A percentile compares a stretch with the other conserved stretches of the same genome.
phyloP scores from a whole-genome alignment of 1,284 basidiomycete genomes.

The Trichosporon ovoides region DNA sequence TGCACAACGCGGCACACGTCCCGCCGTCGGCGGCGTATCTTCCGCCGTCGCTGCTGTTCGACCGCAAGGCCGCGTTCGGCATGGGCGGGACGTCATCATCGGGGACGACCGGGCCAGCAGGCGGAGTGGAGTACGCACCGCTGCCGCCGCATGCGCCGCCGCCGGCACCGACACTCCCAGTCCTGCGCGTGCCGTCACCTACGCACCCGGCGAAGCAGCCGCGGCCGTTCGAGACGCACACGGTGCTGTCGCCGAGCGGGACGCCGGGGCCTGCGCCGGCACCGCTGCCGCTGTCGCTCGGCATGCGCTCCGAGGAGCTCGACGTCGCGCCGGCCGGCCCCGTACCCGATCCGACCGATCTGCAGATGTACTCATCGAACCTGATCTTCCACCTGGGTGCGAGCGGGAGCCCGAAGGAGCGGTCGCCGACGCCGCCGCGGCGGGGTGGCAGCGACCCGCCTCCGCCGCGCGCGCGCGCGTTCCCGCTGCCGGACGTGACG shows the following conservation, averaged over 20 bases:
- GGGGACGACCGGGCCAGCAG: too few relatives aligned
- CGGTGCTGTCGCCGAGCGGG: constrained; percentile 18
- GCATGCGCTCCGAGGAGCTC: constrained; percentile 8
- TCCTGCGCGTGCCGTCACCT: constrained; percentile 19
- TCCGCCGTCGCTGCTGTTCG: constrained; percentile 14
- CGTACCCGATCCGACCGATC: constrained; percentile 19
- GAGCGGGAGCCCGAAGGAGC: constrained; percentile 37
- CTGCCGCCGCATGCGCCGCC: too few relatives aligned
- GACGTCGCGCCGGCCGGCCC: background rate
- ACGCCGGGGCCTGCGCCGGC: constrained; percentile 5
- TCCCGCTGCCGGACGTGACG: constrained; percentile 33
- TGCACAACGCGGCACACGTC: constrained; percentile 1
- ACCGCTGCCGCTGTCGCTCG: constrained; percentile 13
- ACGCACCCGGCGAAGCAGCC: constrained; percentile 21
- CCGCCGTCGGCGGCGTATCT: constrained; percentile 10
- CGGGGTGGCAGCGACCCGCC: constrained; percentile 18
- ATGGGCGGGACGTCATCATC: too few relatives aligned
- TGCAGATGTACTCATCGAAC: constrained; percentile 29
- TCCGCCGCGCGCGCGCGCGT: constrained; percentile 35
- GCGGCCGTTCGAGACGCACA: constrained; percentile 22
- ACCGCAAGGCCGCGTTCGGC: background rate
- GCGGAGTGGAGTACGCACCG: too few relatives aligned
- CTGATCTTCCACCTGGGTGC: constrained; percentile 43
- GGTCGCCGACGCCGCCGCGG: constrained; percentile 19
- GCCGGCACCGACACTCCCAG: constrained; percentile 14